Conservation (phyloP, 768 basidiomycete genomes). For the Gloeopeniophorella convolvens region DNA sequence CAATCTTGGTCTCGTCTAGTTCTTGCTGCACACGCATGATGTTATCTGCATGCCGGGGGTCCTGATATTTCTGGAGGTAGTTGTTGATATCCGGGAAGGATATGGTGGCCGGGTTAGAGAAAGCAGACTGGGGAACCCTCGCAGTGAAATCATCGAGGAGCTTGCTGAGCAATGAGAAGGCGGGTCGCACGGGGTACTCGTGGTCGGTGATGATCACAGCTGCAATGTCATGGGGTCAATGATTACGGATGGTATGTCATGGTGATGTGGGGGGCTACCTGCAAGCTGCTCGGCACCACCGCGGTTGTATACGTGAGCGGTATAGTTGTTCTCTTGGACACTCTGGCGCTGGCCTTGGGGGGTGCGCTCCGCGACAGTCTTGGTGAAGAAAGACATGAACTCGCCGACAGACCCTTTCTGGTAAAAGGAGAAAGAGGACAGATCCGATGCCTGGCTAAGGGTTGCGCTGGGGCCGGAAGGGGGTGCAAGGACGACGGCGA, state of each 20-base stretch:
- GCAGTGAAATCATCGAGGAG: slow-evolving; percentile 86
- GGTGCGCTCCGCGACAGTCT: slow-evolving; percentile 88
- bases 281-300: slow-evolving; percentile 81
- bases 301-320: slow-evolving; percentile 88
- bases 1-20: slow-evolving; percentile 98
- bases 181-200: slow-evolving; percentile 95
- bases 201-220: slow-evolving; percentile 91
- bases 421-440: slow-evolving; percentile 92
- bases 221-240: slow-evolving; percentile 27
- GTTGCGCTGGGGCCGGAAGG: slow-evolving; percentile 55
- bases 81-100: slow-evolving; percentile 70
- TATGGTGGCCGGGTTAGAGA: slow-evolving; percentile 56
- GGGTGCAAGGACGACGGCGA: slow-evolving; percentile 67
- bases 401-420: slow-evolving; percentile 82
- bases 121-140: slow-evolving; percentile 69
- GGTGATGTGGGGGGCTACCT: slow-evolving; percentile 41
- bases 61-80: slow-evolving; percentile 91
- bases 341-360: slow-evolving; percentile 85
- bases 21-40: slow-evolving; percentile 99
- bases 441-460: slow-evolving; percentile 66
- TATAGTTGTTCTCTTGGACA: slow-evolving; percentile 89
- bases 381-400: slow-evolving; percentile 91
- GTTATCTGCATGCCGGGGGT: slow-evolving; percentile 93
- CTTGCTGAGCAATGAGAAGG: slow-evolving; percentile 92
- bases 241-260: slow-evolving; percentile 11